Evolutionary conservation across 495 filamentous ascomycete genomes (phyloP).

Genomic region (Lepidopterella palustris): DNA sequence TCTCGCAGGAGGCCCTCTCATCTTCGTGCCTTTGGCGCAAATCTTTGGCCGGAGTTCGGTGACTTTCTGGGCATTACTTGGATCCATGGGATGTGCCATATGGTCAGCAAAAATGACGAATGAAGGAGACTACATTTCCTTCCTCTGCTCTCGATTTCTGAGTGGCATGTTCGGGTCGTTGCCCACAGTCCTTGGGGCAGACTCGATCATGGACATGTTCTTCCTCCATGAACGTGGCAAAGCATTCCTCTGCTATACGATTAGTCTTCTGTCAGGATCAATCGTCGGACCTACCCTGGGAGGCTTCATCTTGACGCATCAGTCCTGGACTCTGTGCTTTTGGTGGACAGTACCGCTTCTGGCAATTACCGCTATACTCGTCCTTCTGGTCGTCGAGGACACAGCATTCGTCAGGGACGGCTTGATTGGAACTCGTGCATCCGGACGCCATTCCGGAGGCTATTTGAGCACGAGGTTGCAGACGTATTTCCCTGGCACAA

Average conservation of each 20-base stretch:
- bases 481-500: background rate
- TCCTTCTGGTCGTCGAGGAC: constrained; percentile 45
- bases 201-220: constrained; percentile 11
- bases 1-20: background rate
- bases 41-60: background rate
- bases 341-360: constrained; percentile 47
- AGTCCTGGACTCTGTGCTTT: constrained; percentile 10
- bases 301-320: constrained; percentile 9
- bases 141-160: constrained; percentile 9
- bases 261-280: constrained; percentile 1
- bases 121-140: constrained; percentile 4
- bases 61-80: too few species aligned
- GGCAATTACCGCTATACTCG: constrained; percentile 39
- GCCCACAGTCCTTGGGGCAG: constrained; percentile 5
- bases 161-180: constrained; percentile 12
- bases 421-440: background rate
- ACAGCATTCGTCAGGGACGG: constrained; percentile 32
- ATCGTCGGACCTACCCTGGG: background rate
- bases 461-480: background rate
- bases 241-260: constrained; percentile 10
- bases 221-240: constrained; percentile 14
- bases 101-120: constrained; percentile 14
- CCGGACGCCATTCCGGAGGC: background rate
- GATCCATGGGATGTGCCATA: background rate
- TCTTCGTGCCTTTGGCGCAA: background rate